Evolutionary conservation across 306 rosid genomes (phyloP).

Genomic region (Castanospermum australe): DNA sequence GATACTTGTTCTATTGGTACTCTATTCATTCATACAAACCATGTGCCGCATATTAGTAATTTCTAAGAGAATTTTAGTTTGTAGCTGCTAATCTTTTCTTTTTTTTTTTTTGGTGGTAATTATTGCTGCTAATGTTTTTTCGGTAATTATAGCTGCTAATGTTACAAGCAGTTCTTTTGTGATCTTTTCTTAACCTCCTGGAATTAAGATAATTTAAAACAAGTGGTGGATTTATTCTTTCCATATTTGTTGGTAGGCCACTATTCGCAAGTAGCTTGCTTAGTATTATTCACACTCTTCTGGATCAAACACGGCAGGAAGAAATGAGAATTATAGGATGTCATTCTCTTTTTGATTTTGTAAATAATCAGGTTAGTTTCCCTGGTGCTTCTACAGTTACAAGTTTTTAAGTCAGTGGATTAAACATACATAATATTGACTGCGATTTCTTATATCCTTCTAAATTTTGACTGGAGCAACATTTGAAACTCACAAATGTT

Average conservation of each 20-base stretch:
- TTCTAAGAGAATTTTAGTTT: not conserved
- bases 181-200: not conserved
- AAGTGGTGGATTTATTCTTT: constrained; percentile 11
- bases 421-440: not conserved
- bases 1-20: not conserved
- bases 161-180: constrained; percentile 5
- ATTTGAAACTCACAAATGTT: constrained; percentile 12
- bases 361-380: constrained; percentile 81
- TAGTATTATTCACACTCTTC: constrained; percentile 75
- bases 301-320: constrained; percentile 85
- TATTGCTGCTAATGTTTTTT: constrained; percentile 5
- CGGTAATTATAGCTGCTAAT: not conserved
- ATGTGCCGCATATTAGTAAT: not conserved
- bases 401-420: not conserved
- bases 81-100: not conserved
- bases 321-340: constrained; percentile 94
- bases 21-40: not conserved
- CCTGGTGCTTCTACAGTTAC: not conserved
- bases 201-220: constrained; percentile 14
- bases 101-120: not conserved
- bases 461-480: not conserved
- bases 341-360: constrained; percentile 78
- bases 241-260: constrained; percentile 61
- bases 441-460: constrained; percentile 3
- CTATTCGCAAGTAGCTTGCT: constrained; percentile 88